phyloP scores from a whole-genome alignment of 257 asterid species.

The Capsicum chinense region DNA sequence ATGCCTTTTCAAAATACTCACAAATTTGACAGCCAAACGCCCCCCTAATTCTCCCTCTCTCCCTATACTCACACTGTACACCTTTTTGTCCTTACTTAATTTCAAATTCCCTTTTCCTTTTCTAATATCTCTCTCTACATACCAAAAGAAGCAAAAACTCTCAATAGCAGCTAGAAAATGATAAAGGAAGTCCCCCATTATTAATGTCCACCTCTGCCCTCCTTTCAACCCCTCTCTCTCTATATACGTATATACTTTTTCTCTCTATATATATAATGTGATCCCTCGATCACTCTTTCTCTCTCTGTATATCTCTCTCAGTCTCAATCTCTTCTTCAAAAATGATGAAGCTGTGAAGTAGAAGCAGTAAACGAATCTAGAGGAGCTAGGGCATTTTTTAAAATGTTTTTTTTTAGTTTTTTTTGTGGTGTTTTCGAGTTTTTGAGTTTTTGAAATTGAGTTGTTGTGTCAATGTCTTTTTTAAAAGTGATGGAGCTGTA shows the following conservation, averaged over 20 bases:
- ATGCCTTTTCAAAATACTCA: no score
- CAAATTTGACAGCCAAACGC: no score
- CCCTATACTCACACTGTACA: no score
- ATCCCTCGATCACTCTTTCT: background rate
- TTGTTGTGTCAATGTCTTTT: no score
- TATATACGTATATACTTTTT: background rate
- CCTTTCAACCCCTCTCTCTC: constrained; percentile 32
- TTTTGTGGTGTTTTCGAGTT: no score
- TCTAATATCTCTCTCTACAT: background rate
- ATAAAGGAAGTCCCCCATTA: constrained; percentile 28
- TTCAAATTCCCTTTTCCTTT: no score
- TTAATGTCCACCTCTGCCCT: constrained; percentile 36
- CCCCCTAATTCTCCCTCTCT: no score
- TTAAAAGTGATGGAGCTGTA: constrained; percentile 43
- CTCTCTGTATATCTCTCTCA: constrained; percentile 33
- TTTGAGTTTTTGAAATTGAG: no score
- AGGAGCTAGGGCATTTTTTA: no score
- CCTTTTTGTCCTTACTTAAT: no score
- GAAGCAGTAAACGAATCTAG: background rate
- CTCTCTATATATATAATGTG: constrained; percentile 47
- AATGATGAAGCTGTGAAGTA: constrained; percentile 48
- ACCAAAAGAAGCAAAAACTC: no score
- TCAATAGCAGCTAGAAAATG: background rate
- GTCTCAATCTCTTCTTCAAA: constrained; percentile 17
- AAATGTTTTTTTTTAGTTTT: background rate